phyloP scores from a whole-genome alignment of 1,139 yeast species.

The Geotrichum fermentans region DNA sequence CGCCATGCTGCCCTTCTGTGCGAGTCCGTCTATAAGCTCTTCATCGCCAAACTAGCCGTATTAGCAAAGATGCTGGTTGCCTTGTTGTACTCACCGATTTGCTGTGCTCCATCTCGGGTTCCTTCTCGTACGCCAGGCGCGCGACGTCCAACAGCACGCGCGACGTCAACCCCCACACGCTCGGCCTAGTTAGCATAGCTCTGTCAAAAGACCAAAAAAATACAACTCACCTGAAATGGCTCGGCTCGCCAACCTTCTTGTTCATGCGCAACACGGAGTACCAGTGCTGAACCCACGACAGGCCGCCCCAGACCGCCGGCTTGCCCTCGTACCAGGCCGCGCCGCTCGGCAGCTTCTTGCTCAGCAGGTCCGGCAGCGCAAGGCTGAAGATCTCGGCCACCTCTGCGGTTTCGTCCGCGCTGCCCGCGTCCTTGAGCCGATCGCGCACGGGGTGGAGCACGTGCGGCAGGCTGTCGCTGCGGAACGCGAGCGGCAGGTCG shows the following conservation, averaged over 20 bases:
- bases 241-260: constrained; percentile 53
- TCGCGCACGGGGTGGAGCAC: constrained; percentile 35
- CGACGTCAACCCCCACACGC: constrained; percentile 91
- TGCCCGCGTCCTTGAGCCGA: constrained; percentile 1
- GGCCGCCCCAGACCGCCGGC: constrained; percentile 38
- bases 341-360: constrained; percentile 16
- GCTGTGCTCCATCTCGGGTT: constrained; percentile 35
- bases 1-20: constrained; percentile 27
- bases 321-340: constrained; percentile 35
- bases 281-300: constrained; percentile 33
- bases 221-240: constrained; percentile 46
- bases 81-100: constrained; percentile 26
- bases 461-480: constrained; percentile 12
- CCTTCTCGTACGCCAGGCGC: constrained; percentile 48
- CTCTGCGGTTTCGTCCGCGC: constrained; percentile 30
- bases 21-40: constrained; percentile 28
- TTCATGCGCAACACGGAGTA: constrained; percentile 36
- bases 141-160: constrained; percentile 78
- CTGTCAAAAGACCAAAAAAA: constrained; percentile 54
- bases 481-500: constrained; percentile 8
- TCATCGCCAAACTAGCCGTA: constrained; percentile 31
- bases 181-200: constrained; percentile 30
- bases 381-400: constrained; percentile 36
- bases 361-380: constrained; percentile 31
- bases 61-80: not conserved